These are phyloP conservation scores for Datura wrightii DNA, from an alignment of 257 asterid species.

Conservation along the genomic window DNA sequence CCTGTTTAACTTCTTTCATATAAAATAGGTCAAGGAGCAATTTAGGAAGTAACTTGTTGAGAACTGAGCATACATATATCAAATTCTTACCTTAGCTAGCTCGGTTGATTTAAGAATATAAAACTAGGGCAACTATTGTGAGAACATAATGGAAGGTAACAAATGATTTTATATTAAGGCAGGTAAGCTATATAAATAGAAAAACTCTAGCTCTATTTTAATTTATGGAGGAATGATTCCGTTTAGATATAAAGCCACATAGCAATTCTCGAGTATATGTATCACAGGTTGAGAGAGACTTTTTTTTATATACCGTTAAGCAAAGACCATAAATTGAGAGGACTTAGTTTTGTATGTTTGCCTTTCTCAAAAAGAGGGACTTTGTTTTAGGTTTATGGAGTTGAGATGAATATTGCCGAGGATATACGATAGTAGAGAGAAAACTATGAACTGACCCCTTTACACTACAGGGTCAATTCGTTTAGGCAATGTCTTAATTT, in stretches of 20 bases:
- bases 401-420: neutral
- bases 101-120: neutral
- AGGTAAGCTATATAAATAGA: constrained; percentile 16
- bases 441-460: neutral
- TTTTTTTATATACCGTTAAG: neutral
- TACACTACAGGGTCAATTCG: neutral
- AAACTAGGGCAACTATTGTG: neutral
- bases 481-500: neutral
- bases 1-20: neutral
- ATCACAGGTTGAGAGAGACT: neutral
- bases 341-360: too few species aligned
- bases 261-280: neutral
- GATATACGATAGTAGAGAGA: constrained; percentile 1
- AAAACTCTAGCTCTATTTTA: neutral
- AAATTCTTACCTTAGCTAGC: neutral
- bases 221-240: neutral
- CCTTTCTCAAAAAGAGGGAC: neutral
- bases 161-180: neutral
- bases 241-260: neutral
- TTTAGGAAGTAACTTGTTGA: neutral
- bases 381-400: constrained; percentile 11
- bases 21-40: neutral
- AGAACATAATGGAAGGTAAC: neutral
- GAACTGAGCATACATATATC: neutral
- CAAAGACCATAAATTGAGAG: constrained; percentile 3